Conservation (phyloP, 23 red algal genomes). For the Gracilariopsis chorda region DNA sequence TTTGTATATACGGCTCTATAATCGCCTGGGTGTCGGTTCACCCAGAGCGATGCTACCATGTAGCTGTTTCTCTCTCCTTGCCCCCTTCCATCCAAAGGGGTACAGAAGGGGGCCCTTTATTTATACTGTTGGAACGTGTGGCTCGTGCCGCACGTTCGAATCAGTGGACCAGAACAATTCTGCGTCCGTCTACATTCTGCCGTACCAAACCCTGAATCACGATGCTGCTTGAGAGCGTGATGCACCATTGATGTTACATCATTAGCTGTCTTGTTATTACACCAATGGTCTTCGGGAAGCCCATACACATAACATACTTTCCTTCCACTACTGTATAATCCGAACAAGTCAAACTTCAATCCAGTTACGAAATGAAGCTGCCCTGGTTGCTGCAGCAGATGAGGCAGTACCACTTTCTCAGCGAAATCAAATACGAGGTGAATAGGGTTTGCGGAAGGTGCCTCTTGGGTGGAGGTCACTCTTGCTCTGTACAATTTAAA, state of each 20-base stretch:
- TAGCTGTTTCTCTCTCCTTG: no score
- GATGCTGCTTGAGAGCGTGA: not conserved
- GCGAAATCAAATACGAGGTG: constrained; percentile 4
- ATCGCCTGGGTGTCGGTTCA: no score
- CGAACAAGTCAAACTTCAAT: not conserved
- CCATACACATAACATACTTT: not conserved
- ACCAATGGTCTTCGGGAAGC: not conserved
- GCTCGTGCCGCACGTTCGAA: no score
- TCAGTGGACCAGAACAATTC: no score
- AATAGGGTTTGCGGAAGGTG: not conserved
- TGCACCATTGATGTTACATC: not conserved
- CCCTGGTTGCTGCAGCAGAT: not conserved
- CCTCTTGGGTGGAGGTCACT: not conserved
- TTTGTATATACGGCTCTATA: no score
- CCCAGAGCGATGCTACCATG: no score
- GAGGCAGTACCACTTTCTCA: not conserved
- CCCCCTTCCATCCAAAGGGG: no score
- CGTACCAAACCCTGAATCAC: no score
- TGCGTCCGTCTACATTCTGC: no score
- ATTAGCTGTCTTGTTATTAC: not conserved
- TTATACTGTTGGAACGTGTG: no score
- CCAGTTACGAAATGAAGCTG: not conserved
- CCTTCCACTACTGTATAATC: not conserved
- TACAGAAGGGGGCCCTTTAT: no score
- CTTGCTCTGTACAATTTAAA: not conserved